Base-by-base conservation (phyloP, 2,329 filamentous ascomycete genomes). In the Juglanconis sp. region DNA sequence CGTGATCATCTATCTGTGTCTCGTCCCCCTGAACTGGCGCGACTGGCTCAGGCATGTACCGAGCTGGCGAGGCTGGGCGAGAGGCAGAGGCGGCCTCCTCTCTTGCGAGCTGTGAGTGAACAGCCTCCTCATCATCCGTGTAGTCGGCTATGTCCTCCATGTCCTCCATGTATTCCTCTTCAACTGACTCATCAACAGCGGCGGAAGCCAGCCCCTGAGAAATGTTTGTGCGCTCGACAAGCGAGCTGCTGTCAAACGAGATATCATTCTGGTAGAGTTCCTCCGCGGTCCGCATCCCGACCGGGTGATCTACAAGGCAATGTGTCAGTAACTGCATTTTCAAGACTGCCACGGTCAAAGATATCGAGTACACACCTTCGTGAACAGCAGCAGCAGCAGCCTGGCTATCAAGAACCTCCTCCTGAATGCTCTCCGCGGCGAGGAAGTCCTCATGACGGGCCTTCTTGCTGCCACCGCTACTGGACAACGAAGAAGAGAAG, bases 391-490 rank as follows among this genome's bases (percentile, higher is more conserved):
- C 55, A 11, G 48, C 51, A 30, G 47, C 56, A 13, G 57, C 50
- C 50, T 70, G 67, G 58, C 67, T 70, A 50, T 64, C 60, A 13
- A 56, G 57, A n/a, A 67, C 62, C 51, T 68, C 66, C 2, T 64
- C 60, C 4, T 50, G 48, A 24, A 38, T n/a, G 15, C n/a, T 44
- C 24, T 40, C 40, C 13, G 59, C 56, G 10, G 42, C 52, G 30
- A 42, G 42, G 7, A 61, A 55, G 5, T 66, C 63, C 30, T 60
- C 61, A 34, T 64, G 65, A 44, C 65, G 68, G 24, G 65, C 65
- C 66, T 72, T 73, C 61, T 69, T 70, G 51, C 50, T 55, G 17
- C 59, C 63, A 44, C 47, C 55, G 42, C 60, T 53, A 31, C 69
- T 69, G 35, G 63, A 56, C 7, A 53, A 57, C 44, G 71, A 69